A percentile compares a stretch with the other conserved stretches of the same genome.
Conservation (phyloP, 1,139 yeast genomes). For the Tardiomyces depauwii region DNA sequence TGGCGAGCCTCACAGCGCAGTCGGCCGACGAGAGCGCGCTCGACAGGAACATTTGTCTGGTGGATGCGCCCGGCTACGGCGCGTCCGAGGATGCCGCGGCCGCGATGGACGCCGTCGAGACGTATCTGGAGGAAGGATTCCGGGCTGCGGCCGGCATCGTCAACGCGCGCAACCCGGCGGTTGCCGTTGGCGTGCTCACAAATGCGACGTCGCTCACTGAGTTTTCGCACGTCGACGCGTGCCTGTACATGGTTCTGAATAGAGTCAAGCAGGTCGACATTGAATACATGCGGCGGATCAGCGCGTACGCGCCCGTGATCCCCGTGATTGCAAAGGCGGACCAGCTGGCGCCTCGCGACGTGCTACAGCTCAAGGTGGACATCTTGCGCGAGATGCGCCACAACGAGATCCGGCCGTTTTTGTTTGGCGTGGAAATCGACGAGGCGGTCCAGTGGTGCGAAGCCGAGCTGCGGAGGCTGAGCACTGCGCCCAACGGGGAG, state of each 20-base stretch:
- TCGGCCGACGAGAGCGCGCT: constrained; percentile 11
- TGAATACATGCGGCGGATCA: constrained; percentile 15
- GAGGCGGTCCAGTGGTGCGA: constrained; percentile 1
- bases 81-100: constrained; percentile 8
- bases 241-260: constrained; percentile 16
- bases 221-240: constrained; percentile 20
- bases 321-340: constrained; percentile 21
- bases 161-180: constrained; percentile 14
- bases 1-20: background rate
- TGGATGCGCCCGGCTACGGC: constrained; percentile 16
- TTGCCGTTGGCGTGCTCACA: constrained; percentile 14
- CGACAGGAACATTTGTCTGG: constrained; percentile 19
- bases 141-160: constrained; percentile 15
- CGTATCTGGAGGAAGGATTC: constrained; percentile 18
- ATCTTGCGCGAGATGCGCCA: constrained; percentile 12
- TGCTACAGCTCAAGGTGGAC: constrained; percentile 12
- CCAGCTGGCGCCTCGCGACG: constrained; percentile 9
- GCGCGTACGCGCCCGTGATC: constrained; percentile 18
- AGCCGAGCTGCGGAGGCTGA: background rate
- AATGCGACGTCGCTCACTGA: constrained; percentile 17
- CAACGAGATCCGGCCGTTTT: constrained; percentile 15
- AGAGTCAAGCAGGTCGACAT: constrained; percentile 15
- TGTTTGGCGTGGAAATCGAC: constrained; percentile 13
- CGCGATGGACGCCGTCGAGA: constrained; percentile 10
- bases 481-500: background rate